Evolutionary conservation across 2,329 filamentous ascomycete genomes (phyloP).

Genomic region (Esteya vermicola): DNA sequence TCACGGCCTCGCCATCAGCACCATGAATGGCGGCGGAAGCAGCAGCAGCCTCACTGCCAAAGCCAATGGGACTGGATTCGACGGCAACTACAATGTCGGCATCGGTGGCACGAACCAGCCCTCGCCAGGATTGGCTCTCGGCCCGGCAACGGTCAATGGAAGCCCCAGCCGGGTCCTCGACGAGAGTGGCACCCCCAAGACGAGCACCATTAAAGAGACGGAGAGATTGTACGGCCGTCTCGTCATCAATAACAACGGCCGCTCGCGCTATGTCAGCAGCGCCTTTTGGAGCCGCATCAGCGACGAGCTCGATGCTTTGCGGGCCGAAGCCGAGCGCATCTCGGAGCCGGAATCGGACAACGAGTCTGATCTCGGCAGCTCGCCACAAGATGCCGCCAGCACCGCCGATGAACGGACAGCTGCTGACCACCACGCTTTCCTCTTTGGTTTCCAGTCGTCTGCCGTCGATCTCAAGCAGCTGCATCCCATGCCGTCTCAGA

Average conservation of each 20-base stretch:
- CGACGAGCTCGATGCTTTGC: conserved; percentile 44
- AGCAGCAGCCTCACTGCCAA: conserved; percentile 1
- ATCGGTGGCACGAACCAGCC: too few relatives aligned
- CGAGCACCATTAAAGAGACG: conserved; percentile 18
- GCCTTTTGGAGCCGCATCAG: conserved; percentile 65
- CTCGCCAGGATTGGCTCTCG: too few relatives aligned
- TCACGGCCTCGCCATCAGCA: too few relatives aligned
- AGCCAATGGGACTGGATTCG: not conserved
- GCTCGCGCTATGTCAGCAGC: conserved; percentile 60
- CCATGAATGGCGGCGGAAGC: not conserved
- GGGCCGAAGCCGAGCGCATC: conserved; percentile 32
- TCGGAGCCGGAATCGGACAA: conserved; percentile 43
- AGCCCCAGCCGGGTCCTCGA: conserved; percentile 9
- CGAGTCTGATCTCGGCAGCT: conserved; percentile 44
- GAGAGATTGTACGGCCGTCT: conserved; percentile 50
- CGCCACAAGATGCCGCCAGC: conserved; percentile 30
- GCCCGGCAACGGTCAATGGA: too few relatives aligned
- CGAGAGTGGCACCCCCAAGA: conserved; percentile 8
- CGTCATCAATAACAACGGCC: conserved; percentile 54
- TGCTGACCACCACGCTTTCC: conserved; percentile 53
- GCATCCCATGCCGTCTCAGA: conserved; percentile 37
- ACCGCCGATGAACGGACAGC: conserved; percentile 18
- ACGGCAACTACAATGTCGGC: not conserved
- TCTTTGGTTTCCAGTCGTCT: conserved; percentile 60
- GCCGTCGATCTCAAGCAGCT: conserved; percentile 42